Evolutionary conservation across 192 early-diverging fungal genomes (phyloP).

Genomic region (Coemansia furcata): DNA sequence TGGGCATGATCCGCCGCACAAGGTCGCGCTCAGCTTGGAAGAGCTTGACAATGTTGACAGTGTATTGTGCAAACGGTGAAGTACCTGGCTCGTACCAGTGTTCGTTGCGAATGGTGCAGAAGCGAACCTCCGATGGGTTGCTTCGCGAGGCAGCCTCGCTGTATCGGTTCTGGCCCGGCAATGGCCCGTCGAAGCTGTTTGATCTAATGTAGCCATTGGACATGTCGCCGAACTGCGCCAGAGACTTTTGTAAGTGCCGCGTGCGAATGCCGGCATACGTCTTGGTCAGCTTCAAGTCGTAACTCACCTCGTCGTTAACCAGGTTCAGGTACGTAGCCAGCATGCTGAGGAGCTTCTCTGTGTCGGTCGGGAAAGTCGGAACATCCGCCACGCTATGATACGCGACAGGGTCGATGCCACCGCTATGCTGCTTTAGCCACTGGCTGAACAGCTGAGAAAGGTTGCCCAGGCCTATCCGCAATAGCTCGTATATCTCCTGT

Average conservation of each 20-base stretch:
- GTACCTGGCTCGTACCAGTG: constrained; percentile 52
- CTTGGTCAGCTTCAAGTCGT: constrained; percentile 46
- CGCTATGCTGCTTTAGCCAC: constrained; percentile 56
- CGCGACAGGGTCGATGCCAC: constrained; percentile 50
- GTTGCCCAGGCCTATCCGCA: constrained; percentile 47
- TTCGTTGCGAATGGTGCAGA: constrained; percentile 47
- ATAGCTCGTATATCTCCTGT: constrained; percentile 48
- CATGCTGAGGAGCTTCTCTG: constrained; percentile 53
- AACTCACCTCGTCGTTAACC: constrained; percentile 53
- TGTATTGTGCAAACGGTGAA: constrained; percentile 51
- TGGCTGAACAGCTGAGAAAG: constrained; percentile 55
- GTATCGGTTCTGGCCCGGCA: constrained; percentile 22
- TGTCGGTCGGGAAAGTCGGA: constrained; percentile 49
- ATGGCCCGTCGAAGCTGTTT: constrained; percentile 25
- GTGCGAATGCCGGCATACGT: constrained; percentile 46
- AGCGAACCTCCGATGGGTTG: constrained; percentile 32
- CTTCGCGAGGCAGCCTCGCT: constrained; percentile 14
- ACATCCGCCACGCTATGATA: constrained; percentile 46
- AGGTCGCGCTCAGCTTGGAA: constrained; percentile 53
- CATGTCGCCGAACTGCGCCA: constrained; percentile 51
- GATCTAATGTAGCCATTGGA: constrained; percentile 32
- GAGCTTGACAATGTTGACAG: constrained; percentile 48
- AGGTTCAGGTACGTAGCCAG: constrained; percentile 52
- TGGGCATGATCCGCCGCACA: constrained; percentile 50
- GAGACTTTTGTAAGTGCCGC: constrained; percentile 48